Percentiles rank a stretch among this genome's conserved stretches.
Evolutionary conservation across 2,329 filamentous ascomycete species (phyloP).

Genomic region (Aspergillus ibericus): DNA sequence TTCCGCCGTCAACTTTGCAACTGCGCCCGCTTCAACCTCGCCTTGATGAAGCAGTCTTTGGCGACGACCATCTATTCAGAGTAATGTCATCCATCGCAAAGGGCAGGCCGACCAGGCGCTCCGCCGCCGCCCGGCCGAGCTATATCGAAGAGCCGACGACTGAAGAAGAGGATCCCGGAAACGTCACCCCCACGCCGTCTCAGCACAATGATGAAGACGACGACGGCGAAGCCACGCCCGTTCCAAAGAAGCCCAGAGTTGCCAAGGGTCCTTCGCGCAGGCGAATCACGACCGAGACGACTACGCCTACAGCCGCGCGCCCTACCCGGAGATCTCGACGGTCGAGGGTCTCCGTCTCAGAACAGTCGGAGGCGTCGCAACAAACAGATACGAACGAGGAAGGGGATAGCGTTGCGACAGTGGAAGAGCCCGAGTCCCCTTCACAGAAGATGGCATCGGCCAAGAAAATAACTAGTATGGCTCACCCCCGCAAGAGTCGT

Average conservation of each 20-base stretch:
- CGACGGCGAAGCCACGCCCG: conserved; percentile 70
- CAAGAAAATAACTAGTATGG: conserved; percentile 67
- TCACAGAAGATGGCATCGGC: conserved; percentile 56
- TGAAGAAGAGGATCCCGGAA: conserved; percentile 66
- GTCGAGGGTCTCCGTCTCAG: conserved; percentile 47
- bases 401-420: conserved; percentile 31
- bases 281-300: conserved; percentile 51
- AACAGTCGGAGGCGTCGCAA: conserved; percentile 61
- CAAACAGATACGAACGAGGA: conserved; percentile 42
- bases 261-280: conserved; percentile 59
- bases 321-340: conserved; percentile 40
- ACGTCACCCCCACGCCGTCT: conserved; percentile 44
- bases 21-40: conserved; percentile 17
- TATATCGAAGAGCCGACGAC: conserved; percentile 75
- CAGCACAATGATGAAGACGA: conserved; percentile 54
- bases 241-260: conserved; percentile 57
- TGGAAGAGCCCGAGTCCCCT: conserved; percentile 54
- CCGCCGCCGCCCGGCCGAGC: conserved; percentile 63
- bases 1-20: conserved; percentile 15
- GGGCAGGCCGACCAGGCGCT: conserved; percentile 59
- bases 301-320: conserved; percentile 29
- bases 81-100: conserved; percentile 43
- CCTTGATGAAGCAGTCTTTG: conserved; percentile 30
- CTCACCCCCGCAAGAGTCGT: conserved; percentile 41
- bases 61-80: conserved; percentile 13